These are phyloP conservation scores for Delonix regia DNA, from an alignment of 306 rosid species.

Conservation along the genomic window DNA sequence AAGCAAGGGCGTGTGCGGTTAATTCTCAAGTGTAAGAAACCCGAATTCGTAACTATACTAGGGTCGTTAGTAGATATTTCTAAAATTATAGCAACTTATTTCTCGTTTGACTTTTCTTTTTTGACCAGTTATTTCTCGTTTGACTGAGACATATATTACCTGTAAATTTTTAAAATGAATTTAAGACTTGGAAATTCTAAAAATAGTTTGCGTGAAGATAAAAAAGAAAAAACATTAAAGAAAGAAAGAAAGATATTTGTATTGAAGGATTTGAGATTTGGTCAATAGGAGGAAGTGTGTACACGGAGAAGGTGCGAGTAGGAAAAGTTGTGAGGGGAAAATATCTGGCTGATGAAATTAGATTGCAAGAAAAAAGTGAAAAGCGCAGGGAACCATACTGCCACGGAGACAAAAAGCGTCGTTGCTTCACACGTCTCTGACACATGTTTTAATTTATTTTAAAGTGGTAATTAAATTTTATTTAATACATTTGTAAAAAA, in stretches of 20 bases:
- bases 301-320: conserved; percentile 1
- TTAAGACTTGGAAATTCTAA: too few species aligned
- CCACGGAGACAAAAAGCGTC: conserved; percentile 23
- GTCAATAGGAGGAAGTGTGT: not conserved
- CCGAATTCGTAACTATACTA: too few species aligned
- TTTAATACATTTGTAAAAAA: too few species aligned
- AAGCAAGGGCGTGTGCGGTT: not conserved
- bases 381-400: not conserved
- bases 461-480: too few species aligned
- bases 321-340: not conserved
- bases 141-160: not conserved
- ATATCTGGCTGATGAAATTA: not conserved
- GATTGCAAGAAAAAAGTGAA: not conserved
- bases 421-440: not conserved
- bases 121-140: too few species aligned
- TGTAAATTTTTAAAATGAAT: too few species aligned
- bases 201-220: too few species aligned
- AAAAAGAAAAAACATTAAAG: too few species aligned
- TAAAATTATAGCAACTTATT: too few species aligned
- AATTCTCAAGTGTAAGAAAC: too few species aligned
- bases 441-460: too few species aligned
- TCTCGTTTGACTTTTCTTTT: too few species aligned
- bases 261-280: not conserved
- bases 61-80: not conserved
- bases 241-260: not conserved